Evolutionary conservation across 352 stramenopile species (phyloP), one percentile per base, ranked within the genome.

Genomic region (Globisporangium nodosum): DNA sequence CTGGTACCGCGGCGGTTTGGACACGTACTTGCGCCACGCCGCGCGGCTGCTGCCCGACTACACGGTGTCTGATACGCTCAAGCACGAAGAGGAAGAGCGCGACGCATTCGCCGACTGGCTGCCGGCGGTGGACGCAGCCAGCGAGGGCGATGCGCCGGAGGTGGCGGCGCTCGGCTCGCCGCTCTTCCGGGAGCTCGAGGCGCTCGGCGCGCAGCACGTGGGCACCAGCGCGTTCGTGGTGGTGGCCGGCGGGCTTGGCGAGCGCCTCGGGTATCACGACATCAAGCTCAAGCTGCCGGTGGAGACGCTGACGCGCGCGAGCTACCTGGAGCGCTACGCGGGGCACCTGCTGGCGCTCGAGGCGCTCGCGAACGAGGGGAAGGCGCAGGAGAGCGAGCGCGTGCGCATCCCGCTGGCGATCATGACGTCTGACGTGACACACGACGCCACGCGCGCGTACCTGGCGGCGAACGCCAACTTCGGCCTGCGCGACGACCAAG

Each of bases 371-470:
- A 71, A 65, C 57, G 46, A 65, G 21, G 21, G 47, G 6, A 8
- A 3, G 5, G 42, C 50, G 20, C 20, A 27, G 8, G 45, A 49
- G 9, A 31, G 24, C 24, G 39, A 64, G 13, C 48, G 40, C 1
- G 69, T 85, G 13, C 61, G 52, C 37, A 78, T 99, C 39, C 96
- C 96, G 9, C 78, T 99, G 31, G 94, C 92, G 35, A 99, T 99
- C 64, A 99, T 99, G 97, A 98, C 96, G 52, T 98, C 87, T 5
- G 92, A 96, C 61, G 96, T 98, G 73, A 99, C 97, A 3, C 89
- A 98, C 62, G 76, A 82, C 16, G 76, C 79, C 18, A 99, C 96
- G 9, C 66, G 76, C 49, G 67, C 72, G 46, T 87, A 99, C 54
- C 79, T 99, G 3, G 58, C 86, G 37, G 69, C 91, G 30, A 87